Conservation (phyloP, 257 asterid species). For the Gynochthodes officinalis region DNA sequence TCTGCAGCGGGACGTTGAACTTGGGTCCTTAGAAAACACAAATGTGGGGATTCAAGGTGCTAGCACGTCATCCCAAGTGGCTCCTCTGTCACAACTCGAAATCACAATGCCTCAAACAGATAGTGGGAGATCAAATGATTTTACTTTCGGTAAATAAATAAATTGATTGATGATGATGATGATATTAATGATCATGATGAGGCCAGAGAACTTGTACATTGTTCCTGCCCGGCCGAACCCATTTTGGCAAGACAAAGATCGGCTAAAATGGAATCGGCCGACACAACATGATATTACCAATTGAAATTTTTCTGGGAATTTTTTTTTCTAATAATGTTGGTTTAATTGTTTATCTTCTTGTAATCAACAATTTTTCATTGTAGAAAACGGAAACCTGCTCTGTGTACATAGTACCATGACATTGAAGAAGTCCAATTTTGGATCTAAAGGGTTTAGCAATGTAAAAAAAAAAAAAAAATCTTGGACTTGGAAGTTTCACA, state of each 20-base stretch:
- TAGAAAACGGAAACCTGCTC: not conserved
- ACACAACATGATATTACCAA: not conserved
- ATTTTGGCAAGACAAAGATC: not conserved
- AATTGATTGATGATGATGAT: not conserved
- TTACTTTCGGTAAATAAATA: slow-evolving; percentile 45
- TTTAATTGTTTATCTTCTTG: not conserved
- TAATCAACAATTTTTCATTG: not conserved
- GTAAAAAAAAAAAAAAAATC: too few relatives aligned
- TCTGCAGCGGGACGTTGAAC: slow-evolving; percentile 38
- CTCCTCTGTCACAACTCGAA: slow-evolving; percentile 26
- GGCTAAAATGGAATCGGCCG: not conserved
- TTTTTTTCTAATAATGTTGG: too few relatives aligned
- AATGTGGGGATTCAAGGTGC: slow-evolving; percentile 19
- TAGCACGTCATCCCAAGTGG: slow-evolving; percentile 31
- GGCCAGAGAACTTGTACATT: not conserved
- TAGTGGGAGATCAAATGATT: slow-evolving; percentile 31
- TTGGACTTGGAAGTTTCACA: too few relatives aligned
- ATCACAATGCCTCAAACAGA: slow-evolving; percentile 14
- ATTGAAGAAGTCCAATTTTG: not conserved
- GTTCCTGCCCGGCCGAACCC: not conserved
- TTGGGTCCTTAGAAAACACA: slow-evolving; percentile 22
- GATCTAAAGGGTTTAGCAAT: too few relatives aligned
- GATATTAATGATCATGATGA: too few relatives aligned
- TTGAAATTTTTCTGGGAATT: not conserved
- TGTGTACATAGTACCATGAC: not conserved